A percentile compares a stretch with the other conserved stretches of the same genome.
Evolutionary conservation across 331 rosid species (phyloP).

Genomic region (Telfairia occidentalis): DNA sequence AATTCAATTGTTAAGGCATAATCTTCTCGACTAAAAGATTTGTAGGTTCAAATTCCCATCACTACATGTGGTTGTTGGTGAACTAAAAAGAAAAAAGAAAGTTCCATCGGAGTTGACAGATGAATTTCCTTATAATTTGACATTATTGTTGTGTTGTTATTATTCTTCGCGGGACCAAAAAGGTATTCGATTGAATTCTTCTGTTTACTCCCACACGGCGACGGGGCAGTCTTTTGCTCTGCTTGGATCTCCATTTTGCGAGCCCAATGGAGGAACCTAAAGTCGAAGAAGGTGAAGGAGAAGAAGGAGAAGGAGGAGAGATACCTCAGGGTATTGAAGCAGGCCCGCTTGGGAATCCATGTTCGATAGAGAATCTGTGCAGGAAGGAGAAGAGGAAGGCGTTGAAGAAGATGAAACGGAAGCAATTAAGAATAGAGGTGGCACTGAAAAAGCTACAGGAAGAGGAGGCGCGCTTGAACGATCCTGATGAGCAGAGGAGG

Average conservation of each 20-base stretch:
- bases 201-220: not conserved
- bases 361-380: constrained; percentile 3
- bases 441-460: constrained; percentile 48
- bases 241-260: not conserved
- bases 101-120: too few relatives aligned
- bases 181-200: not conserved
- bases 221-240: not conserved
- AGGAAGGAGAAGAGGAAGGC: constrained; percentile 84
- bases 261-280: not conserved
- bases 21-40: too few relatives aligned
- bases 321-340: not conserved
- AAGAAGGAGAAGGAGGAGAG: not conserved
- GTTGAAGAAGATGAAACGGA: constrained; percentile 63
- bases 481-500: constrained; percentile 52
- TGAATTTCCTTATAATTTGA: too few relatives aligned
- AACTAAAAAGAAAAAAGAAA: too few relatives aligned
- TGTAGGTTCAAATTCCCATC: too few relatives aligned
- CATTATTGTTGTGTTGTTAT: too few relatives aligned
- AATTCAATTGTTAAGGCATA: too few relatives aligned
- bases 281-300: not conserved
- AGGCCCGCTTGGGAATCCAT: not conserved
- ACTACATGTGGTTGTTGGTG: too few relatives aligned
- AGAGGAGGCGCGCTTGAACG: constrained; percentile 43
- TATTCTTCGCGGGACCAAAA: too few relatives aligned
- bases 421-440: constrained; percentile 46